Percentiles rank a stretch among this genome's conserved stretches.
Evolutionary conservation across 106 monocot species (phyloP).

Genomic region (Acanthochlamys bracteata): DNA sequence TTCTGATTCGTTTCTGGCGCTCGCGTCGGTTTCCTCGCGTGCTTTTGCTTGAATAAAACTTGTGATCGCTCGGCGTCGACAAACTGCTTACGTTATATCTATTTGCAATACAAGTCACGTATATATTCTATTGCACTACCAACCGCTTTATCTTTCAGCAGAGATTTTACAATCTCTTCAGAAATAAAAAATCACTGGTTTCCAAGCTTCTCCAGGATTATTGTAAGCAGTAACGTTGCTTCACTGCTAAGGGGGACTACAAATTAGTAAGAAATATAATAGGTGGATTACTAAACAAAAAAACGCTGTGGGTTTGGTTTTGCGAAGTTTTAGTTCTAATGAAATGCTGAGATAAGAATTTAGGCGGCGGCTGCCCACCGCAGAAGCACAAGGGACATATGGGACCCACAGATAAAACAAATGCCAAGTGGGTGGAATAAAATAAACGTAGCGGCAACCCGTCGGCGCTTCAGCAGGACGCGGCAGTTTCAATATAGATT

Average conservation of each 20-base stretch:
- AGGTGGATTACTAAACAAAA: no score
- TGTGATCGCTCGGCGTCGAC: background rate
- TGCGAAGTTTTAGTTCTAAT: no score
- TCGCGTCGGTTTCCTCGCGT: background rate
- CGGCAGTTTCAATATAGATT: background rate
- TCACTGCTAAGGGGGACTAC: no score
- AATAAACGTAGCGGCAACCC: background rate
- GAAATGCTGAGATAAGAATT: no score
- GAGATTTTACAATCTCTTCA: no score
- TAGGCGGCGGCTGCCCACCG: background rate
- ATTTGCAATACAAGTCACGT: background rate
- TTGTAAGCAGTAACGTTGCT: no score
- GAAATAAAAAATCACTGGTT: no score
- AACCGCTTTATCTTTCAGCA: no score
- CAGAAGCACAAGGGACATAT: background rate
- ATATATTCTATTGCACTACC: no score
- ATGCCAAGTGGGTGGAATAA: background rate
- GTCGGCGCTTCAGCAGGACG: background rate
- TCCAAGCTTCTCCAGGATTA: no score
- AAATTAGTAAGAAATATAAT: no score
- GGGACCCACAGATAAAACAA: background rate
- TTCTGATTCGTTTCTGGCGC: background rate
- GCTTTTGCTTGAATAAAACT: background rate
- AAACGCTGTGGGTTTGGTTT: no score
- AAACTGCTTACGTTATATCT: background rate